phyloP scores from a whole-genome alignment of 2,329 filamentous ascomycete genomes.

The Penicillium hesseltinei region DNA sequence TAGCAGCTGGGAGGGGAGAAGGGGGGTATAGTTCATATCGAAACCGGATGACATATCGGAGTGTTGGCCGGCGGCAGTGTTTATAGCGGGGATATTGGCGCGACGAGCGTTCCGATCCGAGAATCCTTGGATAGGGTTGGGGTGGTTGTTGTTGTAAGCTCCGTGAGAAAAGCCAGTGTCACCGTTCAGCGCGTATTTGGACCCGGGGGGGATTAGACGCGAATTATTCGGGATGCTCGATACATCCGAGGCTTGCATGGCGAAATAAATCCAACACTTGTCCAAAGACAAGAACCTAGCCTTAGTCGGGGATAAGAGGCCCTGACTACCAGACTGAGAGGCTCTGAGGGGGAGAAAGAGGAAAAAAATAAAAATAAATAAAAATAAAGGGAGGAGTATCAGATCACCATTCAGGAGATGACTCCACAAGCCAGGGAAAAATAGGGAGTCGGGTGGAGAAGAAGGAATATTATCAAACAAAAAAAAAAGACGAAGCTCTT shows the following conservation, averaged over 20 bases:
- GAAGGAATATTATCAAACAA: constrained; percentile 14
- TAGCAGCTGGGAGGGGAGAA: constrained; percentile 89
- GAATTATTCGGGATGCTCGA: constrained; percentile 56
- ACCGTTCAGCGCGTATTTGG: constrained; percentile 62
- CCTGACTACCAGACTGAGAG: constrained; percentile 8
- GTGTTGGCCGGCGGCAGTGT: constrained; percentile 65
- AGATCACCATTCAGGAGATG: constrained; percentile 25
- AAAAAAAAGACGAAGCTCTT: constrained; percentile 21
- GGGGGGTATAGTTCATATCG: constrained; percentile 97
- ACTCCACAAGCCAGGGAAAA: constrained; percentile 5
- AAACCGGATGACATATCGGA: constrained; percentile 81
- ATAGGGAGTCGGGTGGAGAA: constrained; percentile 6
- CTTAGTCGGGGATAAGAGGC: constrained; percentile 2
- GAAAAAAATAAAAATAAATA: constrained; percentile 11
- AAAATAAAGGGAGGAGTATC: constrained; percentile 58
- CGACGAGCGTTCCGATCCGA: constrained; percentile 82
- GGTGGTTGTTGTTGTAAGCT: constrained; percentile 80
- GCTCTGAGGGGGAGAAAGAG: background rate
- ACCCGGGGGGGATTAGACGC: constrained; percentile 72
- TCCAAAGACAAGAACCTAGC: constrained; percentile 17
- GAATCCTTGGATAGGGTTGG: constrained; percentile 66
- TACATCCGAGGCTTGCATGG: constrained; percentile 83
- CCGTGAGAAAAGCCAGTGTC: constrained; percentile 89
- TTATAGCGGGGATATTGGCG: constrained; percentile 84
- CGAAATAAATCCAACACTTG: constrained; percentile 48